These are phyloP conservation scores for Aspergillus sp. DNA, from an alignment of 2,329 filamentous ascomycete genomes.

Conservation along the genomic window DNA sequence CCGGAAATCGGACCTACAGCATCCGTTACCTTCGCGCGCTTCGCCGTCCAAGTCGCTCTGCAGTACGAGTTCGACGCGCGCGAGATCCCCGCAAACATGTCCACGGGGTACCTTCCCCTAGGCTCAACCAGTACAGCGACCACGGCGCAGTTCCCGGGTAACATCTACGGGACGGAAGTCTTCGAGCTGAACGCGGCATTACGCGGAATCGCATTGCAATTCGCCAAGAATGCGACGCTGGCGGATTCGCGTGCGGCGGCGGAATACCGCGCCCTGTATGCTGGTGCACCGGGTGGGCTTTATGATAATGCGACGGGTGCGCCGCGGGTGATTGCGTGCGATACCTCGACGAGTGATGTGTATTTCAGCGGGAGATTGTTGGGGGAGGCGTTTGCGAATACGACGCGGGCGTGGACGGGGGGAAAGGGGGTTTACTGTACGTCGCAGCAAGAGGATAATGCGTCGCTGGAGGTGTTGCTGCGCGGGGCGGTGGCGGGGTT, in stretches of 20 bases:
- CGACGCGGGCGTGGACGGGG: constrained; percentile 64
- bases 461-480: constrained; percentile 64
- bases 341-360: constrained; percentile 69
- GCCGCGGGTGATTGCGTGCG: constrained; percentile 64
- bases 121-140: constrained; percentile 49
- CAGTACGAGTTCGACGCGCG: constrained; percentile 74
- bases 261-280: constrained; percentile 58
- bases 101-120: constrained; percentile 68
- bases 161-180: constrained; percentile 68
- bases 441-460: constrained; percentile 72
- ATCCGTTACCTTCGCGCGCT: constrained; percentile 67
- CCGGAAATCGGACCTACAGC: constrained; percentile 66
- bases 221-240: constrained; percentile 55
- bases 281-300: constrained; percentile 17
- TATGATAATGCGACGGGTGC: constrained; percentile 46
- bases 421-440: constrained; percentile 68
- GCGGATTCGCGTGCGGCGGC: constrained; percentile 52
- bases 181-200: constrained; percentile 65
- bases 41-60: constrained; percentile 70
- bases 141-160: constrained; percentile 56
- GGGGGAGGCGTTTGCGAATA: constrained; percentile 64
- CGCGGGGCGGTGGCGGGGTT: constrained; percentile 57
- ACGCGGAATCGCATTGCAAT: constrained; percentile 52
- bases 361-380: constrained; percentile 67
- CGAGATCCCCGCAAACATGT: constrained; percentile 64